Evolutionary conservation across 805 yeast species (phyloP), one percentile per base, ranked within the genome.

Genomic region (Kodamaea nitidulidarum): DNA sequence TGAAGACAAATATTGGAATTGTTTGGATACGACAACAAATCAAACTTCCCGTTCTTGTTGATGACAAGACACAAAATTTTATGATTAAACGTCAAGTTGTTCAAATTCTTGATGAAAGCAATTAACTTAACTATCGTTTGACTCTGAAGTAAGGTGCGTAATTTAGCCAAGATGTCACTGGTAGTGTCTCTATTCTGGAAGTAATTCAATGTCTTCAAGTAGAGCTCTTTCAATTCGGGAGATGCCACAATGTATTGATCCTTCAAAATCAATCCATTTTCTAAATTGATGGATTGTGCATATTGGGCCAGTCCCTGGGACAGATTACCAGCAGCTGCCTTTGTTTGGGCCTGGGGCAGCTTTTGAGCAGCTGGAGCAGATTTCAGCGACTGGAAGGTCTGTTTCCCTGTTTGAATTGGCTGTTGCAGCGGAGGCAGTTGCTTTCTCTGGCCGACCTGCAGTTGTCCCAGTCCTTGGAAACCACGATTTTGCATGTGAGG

Each of bases 41-140:
- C 95, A 49, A 81, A 66, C 55, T 81, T 79, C 14, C 85, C 84
- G 42, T 79, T 75, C 46, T 80, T 80, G 48, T 78, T 71, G 16
- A 78, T 62, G 4, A 78, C 82, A 27, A 80, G 58, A 43, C 73
- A 67, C 35, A 69, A 56, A 35, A 61, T 50, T 44, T 68, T 68
- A 45, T 66, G 69, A 45, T 60, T 60, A 44, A 61, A 64, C 2
- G 67, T 60, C 46, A 69, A 60, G 38, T 67, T 67, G 48, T 69
- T 69, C 41, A 67, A 50, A 47, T 63, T 65, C 36, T 62, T 63
- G 46, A 68, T 60, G 42, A 66, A 68, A 2, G 63, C 51, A 20
- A 67, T 55, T 37, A 68, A 49, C 36, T 61, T 62, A 11, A 48
- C 29, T 15, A 69, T 54, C 7, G 51, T 52, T 6, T 63, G 60